These are phyloP conservation scores for Tuber melanosporum DNA, from an alignment of 495 filamentous ascomycete genomes.

Conservation along the genomic window DNA sequence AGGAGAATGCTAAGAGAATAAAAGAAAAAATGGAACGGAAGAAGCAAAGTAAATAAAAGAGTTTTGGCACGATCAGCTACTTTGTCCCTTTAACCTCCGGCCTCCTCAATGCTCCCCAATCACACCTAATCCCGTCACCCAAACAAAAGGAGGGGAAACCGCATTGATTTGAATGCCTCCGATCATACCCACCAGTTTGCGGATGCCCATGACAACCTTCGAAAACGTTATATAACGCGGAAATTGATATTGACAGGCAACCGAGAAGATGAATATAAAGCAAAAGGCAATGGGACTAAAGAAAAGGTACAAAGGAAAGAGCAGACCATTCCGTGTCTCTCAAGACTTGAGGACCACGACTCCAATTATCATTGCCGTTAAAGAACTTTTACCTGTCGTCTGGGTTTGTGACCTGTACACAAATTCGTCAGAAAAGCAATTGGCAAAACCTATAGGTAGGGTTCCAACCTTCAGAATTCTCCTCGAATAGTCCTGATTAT, in stretches of 20 bases:
- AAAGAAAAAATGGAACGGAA: conserved; percentile 13
- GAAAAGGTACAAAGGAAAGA: conserved; percentile 1
- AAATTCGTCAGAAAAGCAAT: conserved; percentile 3
- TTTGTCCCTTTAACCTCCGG: conserved; percentile 25
- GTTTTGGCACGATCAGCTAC: conserved; percentile 29
- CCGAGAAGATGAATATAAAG: conserved; percentile 26
- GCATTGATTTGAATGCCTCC: conserved; percentile 23
- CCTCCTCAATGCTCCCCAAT: conserved; percentile 10
- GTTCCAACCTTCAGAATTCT: conserved; percentile 78
- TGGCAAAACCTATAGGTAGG: conserved; percentile 11
- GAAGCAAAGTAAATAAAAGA: conserved; percentile 32
- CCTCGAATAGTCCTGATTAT: conserved; percentile 94
- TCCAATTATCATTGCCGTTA: conserved; percentile 30
- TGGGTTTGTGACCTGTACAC: conserved; percentile 39
- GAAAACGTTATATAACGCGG: background rate
- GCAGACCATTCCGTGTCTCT: background rate
- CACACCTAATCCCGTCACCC: background rate
- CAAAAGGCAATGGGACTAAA: background rate
- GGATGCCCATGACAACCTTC: background rate
- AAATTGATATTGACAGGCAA: background rate
- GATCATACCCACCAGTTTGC: conserved; percentile 25
- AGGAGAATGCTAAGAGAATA: conserved; percentile 10
- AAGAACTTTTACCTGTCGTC: conserved; percentile 35
- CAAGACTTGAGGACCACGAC: conserved; percentile 13
- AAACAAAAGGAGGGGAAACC: conserved; percentile 24